phyloP scores from a whole-genome alignment of 495 filamentous ascomycete species.

The Physcia stellaris region DNA sequence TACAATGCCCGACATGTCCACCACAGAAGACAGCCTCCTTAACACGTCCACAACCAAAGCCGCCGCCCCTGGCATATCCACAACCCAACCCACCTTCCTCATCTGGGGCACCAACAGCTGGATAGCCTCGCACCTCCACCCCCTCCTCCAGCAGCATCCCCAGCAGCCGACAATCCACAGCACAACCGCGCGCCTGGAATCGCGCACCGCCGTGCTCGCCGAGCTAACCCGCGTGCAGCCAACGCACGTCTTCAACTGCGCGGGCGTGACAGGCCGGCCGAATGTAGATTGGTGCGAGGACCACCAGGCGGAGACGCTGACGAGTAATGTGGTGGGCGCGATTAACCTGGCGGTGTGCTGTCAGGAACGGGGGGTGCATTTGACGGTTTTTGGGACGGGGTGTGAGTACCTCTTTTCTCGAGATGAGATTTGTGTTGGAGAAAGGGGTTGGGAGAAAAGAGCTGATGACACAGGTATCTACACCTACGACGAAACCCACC shows the following conservation, averaged over 20 bases:
- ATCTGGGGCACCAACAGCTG: conserved; percentile 51
- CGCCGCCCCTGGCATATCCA: too few relatives aligned
- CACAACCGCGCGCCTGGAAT: conserved; percentile 48
- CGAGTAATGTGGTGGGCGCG: conserved; percentile 50
- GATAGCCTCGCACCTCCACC: conserved; percentile 51
- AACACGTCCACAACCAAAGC: too few relatives aligned
- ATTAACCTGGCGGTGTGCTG: conserved; percentile 49
- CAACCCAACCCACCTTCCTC: too few relatives aligned
- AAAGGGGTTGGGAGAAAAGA: not conserved
- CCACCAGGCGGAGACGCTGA: conserved; percentile 48
- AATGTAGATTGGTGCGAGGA: conserved; percentile 63
- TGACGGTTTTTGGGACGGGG: conserved; percentile 51
- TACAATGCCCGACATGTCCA: too few relatives aligned
- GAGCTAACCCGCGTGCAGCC: conserved; percentile 43
- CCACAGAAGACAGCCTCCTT: too few relatives aligned
- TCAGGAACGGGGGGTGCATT: conserved; percentile 39
- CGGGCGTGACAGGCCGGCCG: conserved; percentile 51
- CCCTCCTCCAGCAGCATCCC: conserved; percentile 40
- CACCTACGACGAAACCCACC: conserved; percentile 40
- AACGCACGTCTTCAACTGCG: conserved; percentile 49
- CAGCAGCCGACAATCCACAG: conserved; percentile 46
- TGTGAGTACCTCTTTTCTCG: conserved; percentile 38
- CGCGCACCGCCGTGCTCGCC: conserved; percentile 39
- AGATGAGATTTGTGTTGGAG: not conserved
- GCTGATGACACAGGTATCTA: conserved; percentile 12